These are phyloP conservation scores for Pseudofabraea citricarpa DNA, from an alignment of 2,329 filamentous ascomycete genomes.

Conservation along the genomic window DNA sequence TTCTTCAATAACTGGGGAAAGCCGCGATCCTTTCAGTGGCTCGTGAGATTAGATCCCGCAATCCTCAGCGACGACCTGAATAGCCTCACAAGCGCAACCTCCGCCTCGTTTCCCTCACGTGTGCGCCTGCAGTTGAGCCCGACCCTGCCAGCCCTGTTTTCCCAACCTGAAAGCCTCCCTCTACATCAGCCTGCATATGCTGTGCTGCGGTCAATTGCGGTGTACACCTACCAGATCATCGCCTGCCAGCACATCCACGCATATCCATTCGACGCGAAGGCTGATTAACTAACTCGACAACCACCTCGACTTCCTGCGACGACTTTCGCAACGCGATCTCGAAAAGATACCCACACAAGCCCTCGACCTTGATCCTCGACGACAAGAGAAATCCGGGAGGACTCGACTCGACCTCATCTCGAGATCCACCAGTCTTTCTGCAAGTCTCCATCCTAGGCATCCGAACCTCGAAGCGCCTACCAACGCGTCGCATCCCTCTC, in stretches of 20 bases:
- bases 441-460: neutral
- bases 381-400: neutral
- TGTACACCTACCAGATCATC: constrained; percentile 43
- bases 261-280: constrained; percentile 46
- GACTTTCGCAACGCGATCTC: constrained; percentile 18
- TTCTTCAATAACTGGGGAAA: constrained; percentile 20
- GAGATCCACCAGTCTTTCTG: neutral
- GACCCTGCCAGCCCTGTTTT: constrained; percentile 32
- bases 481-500: neutral
- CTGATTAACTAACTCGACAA: constrained; percentile 21
- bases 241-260: constrained; percentile 58
- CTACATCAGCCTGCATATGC: constrained; percentile 56
- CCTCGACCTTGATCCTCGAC: constrained; percentile 3
- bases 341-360: constrained; percentile 5
- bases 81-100: constrained; percentile 20
- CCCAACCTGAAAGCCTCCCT: constrained; percentile 30
- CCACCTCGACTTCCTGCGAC: constrained; percentile 21
- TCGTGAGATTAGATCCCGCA: constrained; percentile 17
- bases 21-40: constrained; percentile 17
- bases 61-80: constrained; percentile 19
- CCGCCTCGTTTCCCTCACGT: constrained; percentile 25
- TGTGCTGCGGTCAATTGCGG: constrained; percentile 49
- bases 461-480: neutral
- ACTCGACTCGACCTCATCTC: neutral
- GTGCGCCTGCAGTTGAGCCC: constrained; percentile 21